Evolutionary conservation across 441 rosid genomes (phyloP), one percentile per base, ranked within the genome.

Genomic region (Breynia disticha): DNA sequence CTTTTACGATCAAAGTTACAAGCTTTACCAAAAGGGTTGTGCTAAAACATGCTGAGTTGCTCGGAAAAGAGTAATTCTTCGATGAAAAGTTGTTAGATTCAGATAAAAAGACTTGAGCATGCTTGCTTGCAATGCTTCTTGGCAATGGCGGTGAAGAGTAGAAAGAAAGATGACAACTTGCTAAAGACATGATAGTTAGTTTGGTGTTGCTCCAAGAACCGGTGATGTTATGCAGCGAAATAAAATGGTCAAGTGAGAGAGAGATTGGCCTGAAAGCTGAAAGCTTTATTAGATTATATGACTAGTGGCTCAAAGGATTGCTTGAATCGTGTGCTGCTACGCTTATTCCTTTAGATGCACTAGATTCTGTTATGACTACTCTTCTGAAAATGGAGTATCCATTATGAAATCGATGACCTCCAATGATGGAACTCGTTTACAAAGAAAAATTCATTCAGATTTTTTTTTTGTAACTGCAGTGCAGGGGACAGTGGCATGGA

Each of bases 401-500:
- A n/a, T n/a, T n/a, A n/a, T n/a, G n/a, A n/a, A n/a, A n/a, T n/a
- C n/a, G 16, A 62, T 91, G 95, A 2, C 98, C 97, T 32, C 79
- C 95, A 5, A 84, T 43, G 77, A 91, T 88, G 65, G 71, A 12
- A 14, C 84, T 82, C 47, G 95, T 72, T 77, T 73, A n/a, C n/a
- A n/a, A n/a, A n/a, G n/a, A n/a, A n/a, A n/a, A n/a, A n/a, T n/a
- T n/a, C n/a, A n/a, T n/a, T n/a, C n/a, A n/a, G n/a, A n/a, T n/a
- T n/a, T n/a, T n/a, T n/a, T n/a, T n/a, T n/a, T n/a, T n/a, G n/a
- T 78, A 61, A 88, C 97, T 54, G 97, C 98, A 1, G 67, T 55
- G 38, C 90, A 91, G 59, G 91, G 77, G 3, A 76, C 75, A 67
- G 86, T 81, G 24, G 88, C 95, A 50, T 91, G 97, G 65, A 91